A percentile compares a stretch with the other conserved stretches of the same genome.
These are phyloP conservation scores for Exophiala mesophila DNA, from an alignment of 2,329 filamentous ascomycete species.

Conservation along the genomic window DNA sequence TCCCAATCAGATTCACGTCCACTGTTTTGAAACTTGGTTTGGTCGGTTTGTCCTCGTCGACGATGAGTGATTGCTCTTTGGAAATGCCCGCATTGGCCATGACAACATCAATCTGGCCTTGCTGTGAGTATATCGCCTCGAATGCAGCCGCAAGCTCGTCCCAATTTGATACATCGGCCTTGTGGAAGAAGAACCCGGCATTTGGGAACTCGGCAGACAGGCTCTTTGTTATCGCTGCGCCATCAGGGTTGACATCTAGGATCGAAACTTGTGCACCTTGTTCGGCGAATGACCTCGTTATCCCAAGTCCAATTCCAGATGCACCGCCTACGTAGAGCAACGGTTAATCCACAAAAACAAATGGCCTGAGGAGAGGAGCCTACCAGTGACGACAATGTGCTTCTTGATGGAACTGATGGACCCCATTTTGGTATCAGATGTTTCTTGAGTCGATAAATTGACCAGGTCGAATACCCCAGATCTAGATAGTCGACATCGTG, in stretches of 20 bases:
- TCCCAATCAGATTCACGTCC: slow-evolving; percentile 36
- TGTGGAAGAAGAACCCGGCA: slow-evolving; percentile 28
- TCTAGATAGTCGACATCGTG: too few species aligned
- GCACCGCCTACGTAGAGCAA: slow-evolving; percentile 30
- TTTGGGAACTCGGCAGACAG: slow-evolving; percentile 28
- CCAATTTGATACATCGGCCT: slow-evolving; percentile 35
- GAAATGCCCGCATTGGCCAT: slow-evolving; percentile 50
- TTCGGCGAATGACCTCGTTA: slow-evolving; percentile 31
- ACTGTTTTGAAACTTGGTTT: slow-evolving; percentile 36
- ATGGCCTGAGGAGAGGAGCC: slow-evolving; percentile 3
- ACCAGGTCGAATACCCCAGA: too few species aligned
- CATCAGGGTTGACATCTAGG: slow-evolving; percentile 32
- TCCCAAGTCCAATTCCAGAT: slow-evolving; percentile 35
- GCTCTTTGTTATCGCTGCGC: slow-evolving; percentile 21
- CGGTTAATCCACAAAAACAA: neutral
- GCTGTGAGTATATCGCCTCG: slow-evolving; percentile 29
- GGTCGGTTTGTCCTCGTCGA: slow-evolving; percentile 28
- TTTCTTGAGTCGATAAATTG: neutral
- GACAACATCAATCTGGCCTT: slow-evolving; percentile 43
- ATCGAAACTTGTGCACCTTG: slow-evolving; percentile 32
- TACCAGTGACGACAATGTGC: slow-evolving; percentile 32
- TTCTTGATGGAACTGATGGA: slow-evolving; percentile 14
- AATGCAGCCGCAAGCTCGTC: slow-evolving; percentile 35
- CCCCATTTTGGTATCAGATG: neutral
- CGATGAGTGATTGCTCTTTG: slow-evolving; percentile 38